Evolutionary conservation across 345 rosid species (phyloP).

Genomic region (Moricandia moricandioides): DNA sequence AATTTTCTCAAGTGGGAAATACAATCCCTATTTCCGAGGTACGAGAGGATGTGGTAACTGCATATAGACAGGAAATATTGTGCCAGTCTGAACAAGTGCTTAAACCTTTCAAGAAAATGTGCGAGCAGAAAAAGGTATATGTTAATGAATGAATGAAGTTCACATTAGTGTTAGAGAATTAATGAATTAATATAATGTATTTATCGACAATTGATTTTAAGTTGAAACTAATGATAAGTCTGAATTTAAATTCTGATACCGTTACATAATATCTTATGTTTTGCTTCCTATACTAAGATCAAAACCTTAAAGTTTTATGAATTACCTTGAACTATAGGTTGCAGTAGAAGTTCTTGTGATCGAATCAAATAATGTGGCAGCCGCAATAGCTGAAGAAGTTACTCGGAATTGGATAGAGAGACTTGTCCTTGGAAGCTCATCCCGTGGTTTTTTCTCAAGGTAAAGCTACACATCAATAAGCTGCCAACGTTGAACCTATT

Average conservation of each 20-base stretch:
- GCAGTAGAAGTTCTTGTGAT: slow-evolving; percentile 51
- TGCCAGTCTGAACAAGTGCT: slow-evolving; percentile 60
- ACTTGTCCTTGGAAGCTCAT: slow-evolving; percentile 80
- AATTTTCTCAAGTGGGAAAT: slow-evolving; percentile 58
- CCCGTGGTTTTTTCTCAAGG: slow-evolving; percentile 64
- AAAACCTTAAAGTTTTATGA: neutral
- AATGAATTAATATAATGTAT: too few relatives aligned
- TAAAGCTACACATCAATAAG: slow-evolving; percentile 16
- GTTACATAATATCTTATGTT: neutral
- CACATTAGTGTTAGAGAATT: neutral
- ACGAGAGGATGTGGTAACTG: slow-evolving; percentile 71
- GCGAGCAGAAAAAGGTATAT: slow-evolving; percentile 41
- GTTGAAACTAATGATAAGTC: neutral
- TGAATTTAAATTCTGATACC: neutral
- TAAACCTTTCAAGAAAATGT: slow-evolving; percentile 58
- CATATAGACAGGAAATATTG: slow-evolving; percentile 68
- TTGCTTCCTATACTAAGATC: neutral
- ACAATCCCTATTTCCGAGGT: slow-evolving; percentile 71
- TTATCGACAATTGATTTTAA: neutral
- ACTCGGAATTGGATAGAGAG: slow-evolving; percentile 41
- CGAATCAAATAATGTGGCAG: slow-evolving; percentile 66
- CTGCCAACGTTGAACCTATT: neutral
- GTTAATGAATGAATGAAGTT: neutral
- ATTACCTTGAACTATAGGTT: slow-evolving; percentile 36
- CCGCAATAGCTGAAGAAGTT: slow-evolving; percentile 67